Conservation (phyloP, 495 filamentous ascomycete species). For the Schizothecium vesticola region DNA sequence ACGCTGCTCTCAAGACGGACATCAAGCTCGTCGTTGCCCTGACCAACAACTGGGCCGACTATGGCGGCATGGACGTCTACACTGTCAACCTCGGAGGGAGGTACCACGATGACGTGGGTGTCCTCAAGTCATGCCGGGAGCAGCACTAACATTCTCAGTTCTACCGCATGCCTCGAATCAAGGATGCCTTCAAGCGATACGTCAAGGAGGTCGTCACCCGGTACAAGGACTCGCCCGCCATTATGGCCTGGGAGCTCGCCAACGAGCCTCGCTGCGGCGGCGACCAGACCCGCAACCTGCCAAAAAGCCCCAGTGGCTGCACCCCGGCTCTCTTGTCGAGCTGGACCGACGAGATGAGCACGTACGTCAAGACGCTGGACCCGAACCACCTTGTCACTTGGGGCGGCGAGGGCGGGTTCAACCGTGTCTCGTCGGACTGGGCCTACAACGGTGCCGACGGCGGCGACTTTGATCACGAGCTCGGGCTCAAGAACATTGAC, state of each 20-base stretch:
- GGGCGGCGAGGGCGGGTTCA: constrained; percentile 47
- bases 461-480: constrained; percentile 57
- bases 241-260: constrained; percentile 52
- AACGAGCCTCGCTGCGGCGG: constrained; percentile 51
- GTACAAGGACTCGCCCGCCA: constrained; percentile 44
- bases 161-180: constrained; percentile 36
- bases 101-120: constrained; percentile 33
- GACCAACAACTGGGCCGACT: constrained; percentile 52
- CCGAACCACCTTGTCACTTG: constrained; percentile 47
- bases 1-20: constrained; percentile 50
- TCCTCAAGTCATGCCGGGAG: neutral
- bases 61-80: constrained; percentile 47
- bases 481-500: constrained; percentile 54
- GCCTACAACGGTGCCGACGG: constrained; percentile 57
- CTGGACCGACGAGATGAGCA: constrained; percentile 44
- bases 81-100: constrained; percentile 33
- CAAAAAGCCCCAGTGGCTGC: constrained; percentile 40
- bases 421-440: constrained; percentile 47
- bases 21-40: constrained; percentile 55
- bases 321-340: constrained; percentile 33
- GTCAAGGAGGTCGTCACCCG: constrained; percentile 44
- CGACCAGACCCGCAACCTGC: constrained; percentile 32
- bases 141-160: constrained; percentile 27
- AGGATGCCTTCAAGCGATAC: constrained; percentile 47
- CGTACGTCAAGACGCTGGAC: constrained; percentile 49